Evolutionary conservation across 1,284 basidiomycete genomes (phyloP).

Genomic region (Earliella scabrosa): DNA sequence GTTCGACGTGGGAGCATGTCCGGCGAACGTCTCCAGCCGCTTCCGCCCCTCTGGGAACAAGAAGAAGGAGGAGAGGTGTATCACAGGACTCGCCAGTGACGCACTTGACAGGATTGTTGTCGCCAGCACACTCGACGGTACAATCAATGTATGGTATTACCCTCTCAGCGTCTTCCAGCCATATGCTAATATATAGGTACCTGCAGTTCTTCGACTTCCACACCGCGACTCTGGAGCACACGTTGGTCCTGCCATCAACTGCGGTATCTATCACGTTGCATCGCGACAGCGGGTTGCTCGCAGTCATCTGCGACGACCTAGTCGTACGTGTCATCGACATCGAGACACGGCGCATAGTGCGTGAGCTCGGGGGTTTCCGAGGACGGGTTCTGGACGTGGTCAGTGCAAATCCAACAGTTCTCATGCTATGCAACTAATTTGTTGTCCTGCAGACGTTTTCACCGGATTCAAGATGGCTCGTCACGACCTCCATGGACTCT

Average conservation of each 20-base stretch:
- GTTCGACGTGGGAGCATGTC: conserved; percentile 70
- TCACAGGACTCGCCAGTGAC: conserved; percentile 89
- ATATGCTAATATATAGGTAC: background rate
- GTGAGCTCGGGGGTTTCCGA: conserved; percentile 84
- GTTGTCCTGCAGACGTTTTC: conserved; percentile 81
- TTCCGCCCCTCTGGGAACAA: conserved; percentile 37
- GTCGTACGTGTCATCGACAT: conserved; percentile 88
- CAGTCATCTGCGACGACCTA: conserved; percentile 86
- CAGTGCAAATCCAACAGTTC: conserved; percentile 39
- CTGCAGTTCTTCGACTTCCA: conserved; percentile 95
- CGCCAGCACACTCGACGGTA: conserved; percentile 88
- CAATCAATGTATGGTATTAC: conserved; percentile 71
- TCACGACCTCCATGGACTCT: conserved; percentile 88
- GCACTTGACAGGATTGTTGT: conserved; percentile 84
- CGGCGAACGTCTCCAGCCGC: conserved; percentile 50
- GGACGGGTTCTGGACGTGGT: conserved; percentile 87
- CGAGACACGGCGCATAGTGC: conserved; percentile 86
- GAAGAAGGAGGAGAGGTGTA: conserved; percentile 59
- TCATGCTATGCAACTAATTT: background rate
- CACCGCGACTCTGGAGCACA: conserved; percentile 73
- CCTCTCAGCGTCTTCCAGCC: background rate
- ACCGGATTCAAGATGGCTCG: conserved; percentile 92
- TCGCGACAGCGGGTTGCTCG: conserved; percentile 86
- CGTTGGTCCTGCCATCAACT: conserved; percentile 69
- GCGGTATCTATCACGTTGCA: conserved; percentile 80